These are phyloP conservation scores for Bolboschoenoplectus hybrid DNA, from an alignment of 202 grass and related monocot genomes.

Conservation along the genomic window DNA sequence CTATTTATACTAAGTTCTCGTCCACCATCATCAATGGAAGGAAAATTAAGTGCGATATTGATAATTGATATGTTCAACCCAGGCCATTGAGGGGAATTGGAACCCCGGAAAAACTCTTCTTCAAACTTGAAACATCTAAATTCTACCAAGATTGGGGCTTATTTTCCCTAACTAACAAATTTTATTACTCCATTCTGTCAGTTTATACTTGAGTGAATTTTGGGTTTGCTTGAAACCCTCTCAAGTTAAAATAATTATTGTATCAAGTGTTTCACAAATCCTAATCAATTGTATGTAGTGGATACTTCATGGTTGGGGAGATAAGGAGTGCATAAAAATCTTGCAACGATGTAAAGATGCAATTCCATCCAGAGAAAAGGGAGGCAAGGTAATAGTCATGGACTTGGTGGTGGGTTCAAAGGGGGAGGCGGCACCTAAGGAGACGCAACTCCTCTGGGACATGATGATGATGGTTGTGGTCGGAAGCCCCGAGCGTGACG, in stretches of 20 bases:
- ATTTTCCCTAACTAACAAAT: no score
- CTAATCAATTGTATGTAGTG: constrained; percentile 37
- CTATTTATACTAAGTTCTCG: neutral
- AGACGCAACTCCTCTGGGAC: constrained; percentile 60
- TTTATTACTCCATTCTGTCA: no score
- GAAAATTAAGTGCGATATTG: neutral
- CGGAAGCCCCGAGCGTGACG: constrained; percentile 56
- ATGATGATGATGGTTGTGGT: constrained; percentile 61
- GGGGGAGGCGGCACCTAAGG: constrained; percentile 38
- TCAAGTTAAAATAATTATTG: neutral
- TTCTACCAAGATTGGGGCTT: no score
- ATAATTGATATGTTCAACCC: no score
- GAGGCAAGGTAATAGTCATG: constrained; percentile 61
- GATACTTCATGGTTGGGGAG: constrained; percentile 55
- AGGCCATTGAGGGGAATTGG: no score
- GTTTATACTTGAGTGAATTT: no score
- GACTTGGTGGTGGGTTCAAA: constrained; percentile 59
- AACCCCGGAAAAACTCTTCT: no score
- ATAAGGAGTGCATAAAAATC: constrained; percentile 55
- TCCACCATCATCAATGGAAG: neutral
- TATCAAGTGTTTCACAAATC: no score
- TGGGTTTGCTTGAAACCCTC: no score
- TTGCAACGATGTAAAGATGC: constrained; percentile 55
- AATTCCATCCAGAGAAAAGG: constrained; percentile 49
- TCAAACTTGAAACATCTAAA: no score